phyloP scores from a whole-genome alignment of 345 rosid genomes.

The Clarkia xantiana region DNA sequence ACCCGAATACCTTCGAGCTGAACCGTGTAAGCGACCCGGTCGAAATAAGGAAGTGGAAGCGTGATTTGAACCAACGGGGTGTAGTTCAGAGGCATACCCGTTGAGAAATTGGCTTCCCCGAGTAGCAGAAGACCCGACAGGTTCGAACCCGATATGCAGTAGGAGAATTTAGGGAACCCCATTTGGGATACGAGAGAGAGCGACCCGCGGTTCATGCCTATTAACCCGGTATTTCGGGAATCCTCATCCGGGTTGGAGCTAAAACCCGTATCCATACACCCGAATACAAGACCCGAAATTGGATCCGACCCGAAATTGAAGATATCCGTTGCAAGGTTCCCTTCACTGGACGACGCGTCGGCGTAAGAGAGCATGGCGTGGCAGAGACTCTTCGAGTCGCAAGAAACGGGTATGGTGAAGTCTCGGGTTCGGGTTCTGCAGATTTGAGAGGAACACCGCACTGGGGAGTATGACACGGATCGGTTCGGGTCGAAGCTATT shows the following conservation, averaged over 20 bases:
- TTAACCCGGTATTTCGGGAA: constrained; percentile 47
- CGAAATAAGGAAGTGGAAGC: constrained; percentile 62
- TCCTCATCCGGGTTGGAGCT: constrained; percentile 66
- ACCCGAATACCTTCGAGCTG: constrained; percentile 82
- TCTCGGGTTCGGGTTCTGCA: constrained; percentile 57
- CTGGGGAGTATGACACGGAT: constrained; percentile 47
- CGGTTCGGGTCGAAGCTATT: constrained; percentile 40
- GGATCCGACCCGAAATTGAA: constrained; percentile 44
- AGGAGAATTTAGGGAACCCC: constrained; percentile 75
- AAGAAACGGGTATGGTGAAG: constrained; percentile 68
- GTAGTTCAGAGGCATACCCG: constrained; percentile 47
- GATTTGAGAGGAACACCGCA: constrained; percentile 56
- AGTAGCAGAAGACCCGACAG: constrained; percentile 63
- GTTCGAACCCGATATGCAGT: constrained; percentile 69
- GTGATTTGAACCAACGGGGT: constrained; percentile 61
- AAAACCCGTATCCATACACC: constrained; percentile 72
- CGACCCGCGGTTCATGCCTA: constrained; percentile 91
- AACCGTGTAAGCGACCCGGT: constrained; percentile 83
- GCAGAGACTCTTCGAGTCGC: constrained; percentile 60
- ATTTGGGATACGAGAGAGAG: constrained; percentile 69
- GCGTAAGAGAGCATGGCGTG: constrained; percentile 77
- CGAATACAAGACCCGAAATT: constrained; percentile 39
- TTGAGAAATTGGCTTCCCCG: constrained; percentile 61
- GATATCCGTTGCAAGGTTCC: constrained; percentile 58
- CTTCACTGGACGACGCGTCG: constrained; percentile 75